Evolutionary conservation across 495 filamentous ascomycete species (phyloP).

Genomic region (Penicillium fimorum): DNA sequence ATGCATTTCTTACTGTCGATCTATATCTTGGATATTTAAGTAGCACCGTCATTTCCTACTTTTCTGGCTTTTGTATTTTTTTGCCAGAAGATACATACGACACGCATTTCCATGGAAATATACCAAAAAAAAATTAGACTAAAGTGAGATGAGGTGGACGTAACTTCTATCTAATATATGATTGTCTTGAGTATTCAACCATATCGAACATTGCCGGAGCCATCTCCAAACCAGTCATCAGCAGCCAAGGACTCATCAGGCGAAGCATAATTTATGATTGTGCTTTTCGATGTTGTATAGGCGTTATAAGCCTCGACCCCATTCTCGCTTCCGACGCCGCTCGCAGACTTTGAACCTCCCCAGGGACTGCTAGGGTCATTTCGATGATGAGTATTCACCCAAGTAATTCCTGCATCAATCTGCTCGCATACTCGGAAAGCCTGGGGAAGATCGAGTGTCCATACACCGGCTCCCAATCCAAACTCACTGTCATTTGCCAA

Average conservation of each 20-base stretch:
- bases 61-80: background rate
- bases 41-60: background rate
- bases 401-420: conserved; percentile 53
- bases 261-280: conserved; percentile 26
- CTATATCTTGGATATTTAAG: background rate
- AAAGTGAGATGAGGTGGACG: background rate
- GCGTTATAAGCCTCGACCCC: conserved; percentile 27
- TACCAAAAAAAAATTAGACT: background rate
- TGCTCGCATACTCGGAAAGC: conserved; percentile 48
- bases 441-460: conserved; percentile 51
- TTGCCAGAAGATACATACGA: background rate
- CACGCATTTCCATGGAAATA: background rate
- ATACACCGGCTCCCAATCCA: conserved; percentile 46
- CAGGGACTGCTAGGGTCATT: conserved; percentile 31
- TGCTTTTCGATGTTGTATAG: conserved; percentile 26
- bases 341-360: conserved; percentile 25
- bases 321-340: conserved; percentile 30
- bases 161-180: background rate
- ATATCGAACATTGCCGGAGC: conserved; percentile 18
- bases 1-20: conserved; percentile 2
- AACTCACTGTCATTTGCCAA: conserved; percentile 44
- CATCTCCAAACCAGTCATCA: conserved; percentile 28
- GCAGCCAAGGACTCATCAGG: conserved; percentile 17
- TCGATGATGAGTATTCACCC: conserved; percentile 46
- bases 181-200: conserved; percentile 11